Percentiles rank a stretch among this genome's conserved stretches.
These are phyloP conservation scores for Flaveria sonorensis DNA, from an alignment of 129 eudicot genomes.

Conservation along the genomic window DNA sequence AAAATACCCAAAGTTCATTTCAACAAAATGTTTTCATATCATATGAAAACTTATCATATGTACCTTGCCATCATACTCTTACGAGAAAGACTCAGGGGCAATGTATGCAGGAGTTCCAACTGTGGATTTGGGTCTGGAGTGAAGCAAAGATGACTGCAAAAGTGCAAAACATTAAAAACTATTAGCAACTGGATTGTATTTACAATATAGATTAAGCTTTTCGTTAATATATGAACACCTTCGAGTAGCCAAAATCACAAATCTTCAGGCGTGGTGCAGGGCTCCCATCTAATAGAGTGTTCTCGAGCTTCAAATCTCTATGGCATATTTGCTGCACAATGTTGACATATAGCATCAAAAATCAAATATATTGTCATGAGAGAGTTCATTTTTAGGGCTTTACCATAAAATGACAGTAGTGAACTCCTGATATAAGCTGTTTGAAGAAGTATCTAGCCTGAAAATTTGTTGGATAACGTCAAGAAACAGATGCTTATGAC, in stretches of 20 bases:
- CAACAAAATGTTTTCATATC: not conserved
- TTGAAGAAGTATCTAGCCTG: slow-evolving; percentile 50
- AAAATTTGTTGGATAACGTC: slow-evolving; percentile 8
- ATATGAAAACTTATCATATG: not conserved
- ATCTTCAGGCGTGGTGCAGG: slow-evolving; percentile 97
- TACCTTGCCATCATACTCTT: slow-evolving; percentile 99
- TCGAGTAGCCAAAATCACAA: slow-evolving; percentile 97
- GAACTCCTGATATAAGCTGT: slow-evolving; percentile 50
- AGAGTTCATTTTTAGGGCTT: slow-evolving; percentile 9
- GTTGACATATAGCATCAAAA: not conserved
- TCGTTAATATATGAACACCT: slow-evolving; percentile 43
- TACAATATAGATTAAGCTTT: not conserved
- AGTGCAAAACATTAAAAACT: slow-evolving; percentile 2
- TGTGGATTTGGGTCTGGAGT: slow-evolving; percentile 96
- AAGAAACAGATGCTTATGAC: not conserved
- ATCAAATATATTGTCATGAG: not conserved
- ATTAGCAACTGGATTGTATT: not conserved
- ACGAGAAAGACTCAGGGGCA: slow-evolving; percentile 93
- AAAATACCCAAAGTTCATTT: slow-evolving; percentile 1
- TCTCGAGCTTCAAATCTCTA: slow-evolving; percentile 89
- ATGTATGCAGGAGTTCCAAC: slow-evolving; percentile 99
- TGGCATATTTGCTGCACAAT: slow-evolving; percentile 86
- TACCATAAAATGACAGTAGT: slow-evolving; percentile 71
- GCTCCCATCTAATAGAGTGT: slow-evolving; percentile 95
- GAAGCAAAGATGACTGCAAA: slow-evolving; percentile 95